phyloP scores from a whole-genome alignment of 768 basidiomycete genomes.

The Ephemerocybe angulata region DNA sequence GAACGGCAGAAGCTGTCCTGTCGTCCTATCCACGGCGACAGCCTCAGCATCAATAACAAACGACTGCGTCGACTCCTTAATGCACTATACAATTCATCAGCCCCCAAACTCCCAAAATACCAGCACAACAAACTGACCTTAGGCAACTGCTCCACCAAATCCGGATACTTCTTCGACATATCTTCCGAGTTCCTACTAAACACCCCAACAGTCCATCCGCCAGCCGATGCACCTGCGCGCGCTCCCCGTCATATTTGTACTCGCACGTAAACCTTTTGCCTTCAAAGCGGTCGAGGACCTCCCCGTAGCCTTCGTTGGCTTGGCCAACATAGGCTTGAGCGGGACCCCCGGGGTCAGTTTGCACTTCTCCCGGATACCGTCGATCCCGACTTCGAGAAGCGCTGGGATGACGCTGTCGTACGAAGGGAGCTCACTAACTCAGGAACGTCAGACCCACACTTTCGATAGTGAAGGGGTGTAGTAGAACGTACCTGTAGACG shows the following conservation, averaged over 20 bases:
- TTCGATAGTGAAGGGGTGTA: too few relatives aligned
- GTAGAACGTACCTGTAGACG: slow-evolving; percentile 75
- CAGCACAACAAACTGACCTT: slow-evolving; percentile 42
- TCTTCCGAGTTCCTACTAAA: slow-evolving; percentile 98
- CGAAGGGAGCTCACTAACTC: slow-evolving; percentile 80
- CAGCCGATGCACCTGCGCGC: slow-evolving; percentile 88
- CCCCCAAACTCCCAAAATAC: neutral
- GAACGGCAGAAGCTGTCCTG: slow-evolving; percentile 93
- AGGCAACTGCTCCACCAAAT: slow-evolving; percentile 92
- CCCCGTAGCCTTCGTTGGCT: slow-evolving; percentile 97
- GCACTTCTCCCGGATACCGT: slow-evolving; percentile 66
- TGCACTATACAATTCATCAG: slow-evolving; percentile 51
- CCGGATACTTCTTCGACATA: slow-evolving; percentile 99
- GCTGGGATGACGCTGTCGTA: slow-evolving; percentile 94
- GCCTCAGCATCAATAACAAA: slow-evolving; percentile 97
- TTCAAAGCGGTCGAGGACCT: slow-evolving; percentile 96
- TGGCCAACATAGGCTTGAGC: slow-evolving; percentile 97
- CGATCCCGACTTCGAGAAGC: slow-evolving; percentile 74
- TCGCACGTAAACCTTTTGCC: slow-evolving; percentile 95
- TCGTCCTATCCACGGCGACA: slow-evolving; percentile 88
- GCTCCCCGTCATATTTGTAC: slow-evolving; percentile 99
- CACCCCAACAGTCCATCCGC: slow-evolving; percentile 77
- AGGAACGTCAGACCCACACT: slow-evolving; percentile 2
- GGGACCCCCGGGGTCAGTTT: slow-evolving; percentile 95
- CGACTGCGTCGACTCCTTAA: slow-evolving; percentile 77